These are phyloP conservation scores for Jamesozyma rosinii DNA, from an alignment of 805 yeast genomes.

Conservation along the genomic window DNA sequence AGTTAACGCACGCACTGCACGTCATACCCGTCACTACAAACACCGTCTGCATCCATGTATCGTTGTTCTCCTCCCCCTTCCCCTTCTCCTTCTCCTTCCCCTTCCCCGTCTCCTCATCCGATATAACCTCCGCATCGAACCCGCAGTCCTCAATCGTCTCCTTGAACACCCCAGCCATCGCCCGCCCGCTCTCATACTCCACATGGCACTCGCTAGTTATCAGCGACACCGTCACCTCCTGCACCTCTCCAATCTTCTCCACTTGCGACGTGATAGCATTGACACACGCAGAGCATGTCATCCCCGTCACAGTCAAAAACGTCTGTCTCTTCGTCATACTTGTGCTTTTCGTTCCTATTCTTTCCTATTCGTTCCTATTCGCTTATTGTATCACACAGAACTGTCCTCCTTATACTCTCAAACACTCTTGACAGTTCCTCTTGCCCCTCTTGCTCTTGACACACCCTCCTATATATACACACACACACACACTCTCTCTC, in stretches of 20 bases:
- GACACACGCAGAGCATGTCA: slow-evolving; percentile 90
- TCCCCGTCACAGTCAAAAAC: slow-evolving; percentile 39
- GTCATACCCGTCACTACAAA: slow-evolving; percentile 67
- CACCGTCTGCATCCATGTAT: not conserved
- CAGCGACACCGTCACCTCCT: slow-evolving; percentile 53
- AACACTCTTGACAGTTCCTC: too few species aligned
- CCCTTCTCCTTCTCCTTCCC: not conserved
- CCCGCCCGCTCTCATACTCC: slow-evolving; percentile 33
- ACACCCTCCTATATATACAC: too few species aligned
- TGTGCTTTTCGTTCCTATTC: too few species aligned
- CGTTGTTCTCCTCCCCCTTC: too few species aligned
- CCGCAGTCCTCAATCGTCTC: slow-evolving; percentile 43
- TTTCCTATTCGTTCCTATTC: too few species aligned
- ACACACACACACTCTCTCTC: too few species aligned
- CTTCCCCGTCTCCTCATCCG: not conserved
- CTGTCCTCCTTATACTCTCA: too few species aligned
- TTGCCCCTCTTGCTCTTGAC: too few species aligned
- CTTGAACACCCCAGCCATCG: slow-evolving; percentile 10
- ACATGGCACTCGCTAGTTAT: slow-evolving; percentile 69
- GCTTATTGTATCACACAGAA: too few species aligned
- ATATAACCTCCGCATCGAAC: slow-evolving; percentile 33
- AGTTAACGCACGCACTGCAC: slow-evolving; percentile 72
- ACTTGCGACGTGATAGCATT: slow-evolving; percentile 54
- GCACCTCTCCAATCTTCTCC: slow-evolving; percentile 41
- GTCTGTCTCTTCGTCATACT: not conserved